Percentiles rank a stretch among this genome's conserved stretches.
These are phyloP conservation scores for Eucalyptus erythrocorys DNA, from an alignment of 345 rosid genomes.

Conservation along the genomic window DNA sequence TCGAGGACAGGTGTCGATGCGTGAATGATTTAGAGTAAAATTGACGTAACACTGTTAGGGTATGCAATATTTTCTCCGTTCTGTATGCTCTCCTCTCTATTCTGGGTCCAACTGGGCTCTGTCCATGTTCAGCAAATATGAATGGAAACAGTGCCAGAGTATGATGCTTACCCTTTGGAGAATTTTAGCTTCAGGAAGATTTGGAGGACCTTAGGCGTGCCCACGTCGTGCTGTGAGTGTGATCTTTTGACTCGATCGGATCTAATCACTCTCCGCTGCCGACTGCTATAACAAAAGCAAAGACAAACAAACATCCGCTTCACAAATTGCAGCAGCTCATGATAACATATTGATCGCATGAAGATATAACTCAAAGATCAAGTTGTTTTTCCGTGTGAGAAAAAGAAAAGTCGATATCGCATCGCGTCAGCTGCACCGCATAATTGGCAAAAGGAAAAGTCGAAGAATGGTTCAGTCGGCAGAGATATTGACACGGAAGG, in stretches of 20 bases:
- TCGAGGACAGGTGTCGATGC: too few relatives aligned
- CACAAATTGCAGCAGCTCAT: not conserved
- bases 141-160: not conserved
- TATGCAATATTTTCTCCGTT: too few relatives aligned
- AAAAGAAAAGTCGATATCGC: accelerated
- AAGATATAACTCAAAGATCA: not conserved
- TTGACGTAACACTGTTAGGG: too few relatives aligned
- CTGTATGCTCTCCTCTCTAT: not conserved
- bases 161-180: not conserved
- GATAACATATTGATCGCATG: too few relatives aligned
- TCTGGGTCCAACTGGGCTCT: not conserved
- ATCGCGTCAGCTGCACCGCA: accelerated
- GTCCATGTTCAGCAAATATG: not conserved
- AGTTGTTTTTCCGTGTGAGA: not conserved
- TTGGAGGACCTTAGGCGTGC: not conserved
- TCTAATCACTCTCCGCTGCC: not conserved
- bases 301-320: too few relatives aligned
- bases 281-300: not conserved
- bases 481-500: not conserved
- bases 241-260: accelerated
- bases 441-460: not conserved
- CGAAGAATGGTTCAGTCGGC: accelerated
- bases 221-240: not conserved
- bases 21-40: too few relatives aligned
- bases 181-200: not conserved